Percentiles rank a stretch among this genome's conserved stretches.
Evolutionary conservation across 164 flowering plant species (phyloP).

Genomic region (Nelumbo lutea): DNA sequence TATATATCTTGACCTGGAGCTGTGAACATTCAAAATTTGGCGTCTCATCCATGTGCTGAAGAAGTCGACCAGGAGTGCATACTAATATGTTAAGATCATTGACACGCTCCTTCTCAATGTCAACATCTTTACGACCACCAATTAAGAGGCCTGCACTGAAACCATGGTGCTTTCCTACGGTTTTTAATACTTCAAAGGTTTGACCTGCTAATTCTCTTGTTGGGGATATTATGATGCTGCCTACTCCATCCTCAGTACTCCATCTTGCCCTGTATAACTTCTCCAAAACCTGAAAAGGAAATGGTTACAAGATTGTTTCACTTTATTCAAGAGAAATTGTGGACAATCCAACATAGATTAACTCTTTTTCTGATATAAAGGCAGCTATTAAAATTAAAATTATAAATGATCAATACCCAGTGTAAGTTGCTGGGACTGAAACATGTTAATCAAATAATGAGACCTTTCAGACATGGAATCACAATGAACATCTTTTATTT

Average conservation of each 20-base stretch:
- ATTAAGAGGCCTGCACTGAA: constrained; percentile 94
- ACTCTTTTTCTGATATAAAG: neutral
- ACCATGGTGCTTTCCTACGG: constrained; percentile 71
- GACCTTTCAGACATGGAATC: no score
- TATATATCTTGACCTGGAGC: constrained; percentile 61
- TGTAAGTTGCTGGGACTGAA: no score
- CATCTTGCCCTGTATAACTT: constrained; percentile 76
- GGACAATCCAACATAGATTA: neutral
- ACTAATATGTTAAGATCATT: constrained; percentile 76
- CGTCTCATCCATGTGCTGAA: constrained; percentile 98
- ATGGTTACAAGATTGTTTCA: neutral
- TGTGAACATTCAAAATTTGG: constrained; percentile 91
- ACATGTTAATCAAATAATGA: no score
- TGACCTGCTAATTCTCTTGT: constrained; percentile 90
- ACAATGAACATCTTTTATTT: no score
- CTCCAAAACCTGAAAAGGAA: constrained; percentile 62
- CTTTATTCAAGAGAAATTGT: neutral
- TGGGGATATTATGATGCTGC: constrained; percentile 89
- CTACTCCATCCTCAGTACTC: constrained; percentile 89
- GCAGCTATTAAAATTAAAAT: neutral
- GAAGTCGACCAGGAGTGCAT: constrained; percentile 97
- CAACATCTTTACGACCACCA: constrained; percentile 91
- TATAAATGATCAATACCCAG: no score
- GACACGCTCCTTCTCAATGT: constrained; percentile 64
- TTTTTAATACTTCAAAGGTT: constrained; percentile 63